Base-by-base conservation (phyloP, 1,139 yeast species). In the Hyphopichia pseudoburtonii region DNA sequence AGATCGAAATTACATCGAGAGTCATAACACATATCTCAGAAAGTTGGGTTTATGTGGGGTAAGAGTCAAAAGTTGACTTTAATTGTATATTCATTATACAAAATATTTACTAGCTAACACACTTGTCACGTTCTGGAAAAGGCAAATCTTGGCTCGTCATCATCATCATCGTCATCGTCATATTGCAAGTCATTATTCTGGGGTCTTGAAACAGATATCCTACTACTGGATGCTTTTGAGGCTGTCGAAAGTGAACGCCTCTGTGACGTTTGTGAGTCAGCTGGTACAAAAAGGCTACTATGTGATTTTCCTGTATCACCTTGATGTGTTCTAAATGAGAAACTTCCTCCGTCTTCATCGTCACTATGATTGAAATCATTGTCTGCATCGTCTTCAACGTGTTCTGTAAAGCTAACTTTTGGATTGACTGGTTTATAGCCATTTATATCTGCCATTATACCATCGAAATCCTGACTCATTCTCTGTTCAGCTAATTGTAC, bases 11-110 rank as follows among this genome's bases (percentile, higher is more conserved):
- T 62, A 62, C 42, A 62, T 64, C 40, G 65, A 60, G 30, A 63
- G 61, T 29, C 81, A 76, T 50, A 63, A 69, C 36, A 68, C 73
- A 9, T 76, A 76, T 47, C 75, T 76, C 47, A 60, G 78, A 39
- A 56, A 54, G 23, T 52, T 76, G 60, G 80, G 80, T 0, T 48
- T 61, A 27, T 76, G 81, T 51, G 77, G 78, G 2, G 48, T 70
- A 11, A 41, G 41, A 22, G 39, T 52, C 11, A 17, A 11, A 5
- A 21, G 23, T 10, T 21, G 23, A 7, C n/a, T n/a, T n/a, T n/a
- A n/a, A n/a, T n/a, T n/a, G n/a, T n/a, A n/a, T n/a, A n/a, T n/a
- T n/a, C n/a, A n/a, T n/a, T n/a, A n/a, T n/a, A n/a, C n/a, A n/a
- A n/a, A n/a, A n/a, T n/a, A n/a, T n/a, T n/a, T n/a, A 7, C 7